phyloP scores from a whole-genome alignment of 164 flowering plant species.

The Piper longum region DNA sequence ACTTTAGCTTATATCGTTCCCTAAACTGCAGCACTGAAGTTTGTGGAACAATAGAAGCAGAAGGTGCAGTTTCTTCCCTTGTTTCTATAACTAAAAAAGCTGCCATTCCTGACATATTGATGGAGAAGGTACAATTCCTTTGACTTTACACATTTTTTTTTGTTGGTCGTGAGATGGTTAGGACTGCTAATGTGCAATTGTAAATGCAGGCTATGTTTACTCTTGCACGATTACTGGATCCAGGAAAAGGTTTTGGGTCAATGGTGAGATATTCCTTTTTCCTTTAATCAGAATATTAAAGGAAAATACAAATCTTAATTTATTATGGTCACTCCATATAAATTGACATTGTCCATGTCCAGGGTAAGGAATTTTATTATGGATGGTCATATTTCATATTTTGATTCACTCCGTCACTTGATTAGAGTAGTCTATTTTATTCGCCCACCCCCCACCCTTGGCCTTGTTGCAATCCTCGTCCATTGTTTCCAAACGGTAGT shows the following conservation, averaged over 20 bases:
- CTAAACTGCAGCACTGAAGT: conserved; percentile 38
- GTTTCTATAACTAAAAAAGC: conserved; percentile 30
- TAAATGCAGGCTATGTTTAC: conserved; percentile 52
- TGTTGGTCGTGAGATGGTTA: neutral
- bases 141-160: neutral
- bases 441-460: too few relatives aligned
- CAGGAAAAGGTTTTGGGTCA: conserved; percentile 49
- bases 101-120: conserved; percentile 19
- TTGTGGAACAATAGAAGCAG: conserved; percentile 45
- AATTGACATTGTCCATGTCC: too few relatives aligned
- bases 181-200: neutral
- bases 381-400: neutral
- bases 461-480: too few relatives aligned
- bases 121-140: conserved; percentile 39
- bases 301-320: too few relatives aligned
- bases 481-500: too few relatives aligned
- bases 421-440: too few relatives aligned
- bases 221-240: conserved; percentile 61
- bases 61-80: conserved; percentile 37
- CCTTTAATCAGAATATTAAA: too few relatives aligned
- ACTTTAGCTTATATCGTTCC: conserved; percentile 1
- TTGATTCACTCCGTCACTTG: too few relatives aligned
- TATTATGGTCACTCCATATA: too few relatives aligned
- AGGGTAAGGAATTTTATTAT: too few relatives aligned
- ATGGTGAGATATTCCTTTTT: conserved; percentile 21